Evolutionary conservation across 179 eudicot genomes (phyloP).

Genomic region (Nepenthes alata): DNA sequence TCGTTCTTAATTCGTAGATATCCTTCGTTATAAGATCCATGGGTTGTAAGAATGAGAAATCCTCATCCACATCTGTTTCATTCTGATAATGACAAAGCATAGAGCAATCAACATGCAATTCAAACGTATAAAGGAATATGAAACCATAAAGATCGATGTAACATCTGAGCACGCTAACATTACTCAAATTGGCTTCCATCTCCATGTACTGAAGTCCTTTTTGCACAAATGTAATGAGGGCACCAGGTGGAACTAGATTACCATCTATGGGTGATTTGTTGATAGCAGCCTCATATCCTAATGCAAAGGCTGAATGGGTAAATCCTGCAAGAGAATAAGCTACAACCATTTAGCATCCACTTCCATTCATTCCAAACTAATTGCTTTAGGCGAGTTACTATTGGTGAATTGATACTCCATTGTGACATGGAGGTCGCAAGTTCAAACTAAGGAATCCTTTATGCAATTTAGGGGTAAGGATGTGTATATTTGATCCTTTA

Average conservation of each 20-base stretch:
- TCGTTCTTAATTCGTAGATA: slow-evolving; percentile 59
- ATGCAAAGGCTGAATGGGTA: slow-evolving; percentile 74
- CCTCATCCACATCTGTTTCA: slow-evolving; percentile 75
- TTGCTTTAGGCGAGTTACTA: too few species aligned
- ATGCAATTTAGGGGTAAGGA: too few species aligned
- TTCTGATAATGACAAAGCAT: slow-evolving; percentile 34
- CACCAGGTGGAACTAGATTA: slow-evolving; percentile 86
- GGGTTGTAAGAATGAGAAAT: slow-evolving; percentile 82
- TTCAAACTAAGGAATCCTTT: too few species aligned
- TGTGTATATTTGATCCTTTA: too few species aligned
- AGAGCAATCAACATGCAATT: slow-evolving; percentile 11
- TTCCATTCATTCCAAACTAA: background rate
- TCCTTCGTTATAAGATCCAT: slow-evolving; percentile 90
- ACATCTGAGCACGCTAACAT: slow-evolving; percentile 32
- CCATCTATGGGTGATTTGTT: slow-evolving; percentile 80
- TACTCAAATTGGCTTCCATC: slow-evolving; percentile 78
- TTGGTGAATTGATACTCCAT: too few species aligned
- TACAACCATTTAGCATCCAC: background rate
- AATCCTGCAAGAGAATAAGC: slow-evolving; percentile 39
- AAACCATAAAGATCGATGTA: too few species aligned
- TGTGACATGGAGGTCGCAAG: too few species aligned
- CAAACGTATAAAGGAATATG: background rate
- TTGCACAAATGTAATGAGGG: slow-evolving; percentile 79
- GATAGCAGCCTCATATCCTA: slow-evolving; percentile 87
- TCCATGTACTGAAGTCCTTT: slow-evolving; percentile 92